Evolutionary conservation across 148 eudicot species (phyloP), one percentile per base, ranked within the genome.

Genomic region (Spergularia bocconei): DNA sequence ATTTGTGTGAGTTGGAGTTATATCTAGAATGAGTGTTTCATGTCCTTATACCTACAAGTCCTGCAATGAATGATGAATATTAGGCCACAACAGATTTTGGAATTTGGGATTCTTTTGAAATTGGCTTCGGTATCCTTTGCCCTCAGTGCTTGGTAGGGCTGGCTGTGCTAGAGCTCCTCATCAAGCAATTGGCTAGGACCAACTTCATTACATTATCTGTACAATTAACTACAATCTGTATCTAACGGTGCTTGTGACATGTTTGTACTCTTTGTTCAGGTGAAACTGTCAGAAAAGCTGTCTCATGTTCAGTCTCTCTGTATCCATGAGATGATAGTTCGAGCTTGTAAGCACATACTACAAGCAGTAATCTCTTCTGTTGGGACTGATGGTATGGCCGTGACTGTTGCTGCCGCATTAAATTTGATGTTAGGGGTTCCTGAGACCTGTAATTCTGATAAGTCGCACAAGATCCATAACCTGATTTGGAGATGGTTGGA

Each of bases 261-360:
- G 21, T 59, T 63, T 63, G 33, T 63, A 29, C 82, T 73, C 54
- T 60, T 75, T 85, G 70, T 63, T 70, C 90, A 96, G 99, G 98
- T 96, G 81, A 92, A 92, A 80, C 87, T 96, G 77, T 92, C 99
- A 50, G 99, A 92, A 36, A 96, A 96, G 80, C 77, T 96, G 71
- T 96, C 99, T 63, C 99, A 96, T 77, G 99, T 96, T 79, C 99
- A 96, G 78, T 92, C 99, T 76, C 91, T 96, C 63, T 96, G 99
- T 81, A 87, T 96, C 64, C 99, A 96, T 79, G 99, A 96, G 91
- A 96, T 96, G 99, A 88, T 92, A 78, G 95, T 93, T 75, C 98
- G 99, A 80, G 99, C 99, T 76, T 96, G 85, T 82, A 96, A 96
- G 89, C 99, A 96, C 81, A 82, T 96, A 63, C 84, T 96, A 68